Base-by-base conservation (phyloP, 208 protist genomes). In the Angomonas deanei region DNA sequence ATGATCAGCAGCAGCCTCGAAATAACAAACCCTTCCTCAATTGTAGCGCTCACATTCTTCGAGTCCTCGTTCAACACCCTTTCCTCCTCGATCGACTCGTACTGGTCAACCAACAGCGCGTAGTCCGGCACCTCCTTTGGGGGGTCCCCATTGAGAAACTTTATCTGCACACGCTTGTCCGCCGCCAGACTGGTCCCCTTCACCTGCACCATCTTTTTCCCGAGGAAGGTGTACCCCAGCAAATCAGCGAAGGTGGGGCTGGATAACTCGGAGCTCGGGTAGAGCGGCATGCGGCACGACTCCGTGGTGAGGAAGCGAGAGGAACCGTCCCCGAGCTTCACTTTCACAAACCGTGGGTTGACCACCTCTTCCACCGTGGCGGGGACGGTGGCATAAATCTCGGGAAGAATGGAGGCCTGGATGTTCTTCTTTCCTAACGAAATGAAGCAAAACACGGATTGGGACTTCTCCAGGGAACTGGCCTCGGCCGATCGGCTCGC, bases 11-110 rank as follows among this genome's bases (percentile, higher is more conserved):
- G 75, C 38, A 94, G 63, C 38, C 86, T 74, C 30, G 86, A 94
- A 17, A 96, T 86, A 36, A 92, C 84, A 64, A 93, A 93, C 33
- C 90, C 88, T 56, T 86, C 76, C 61, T 76, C 72, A 28, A 96
- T 61, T 17, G 82, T 85, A 10, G 82, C 68, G 27, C 80, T 71
- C 33, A 61, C 58, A 24, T 75, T 65, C 26, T 58, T 46, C 26
- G 71, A 61, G 26, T 74, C 66, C 32, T 74, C 66, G 53, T 74
- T 68, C 30, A 88, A 58, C 19, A 78, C 66, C 48, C 75, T 57
- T 65, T 95, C 85, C 56, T 88, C 73, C 0, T 76, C 74, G 56
- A 94, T 75, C 33, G 49, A 32, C 61, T 69, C 70, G 34, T 48
- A 61, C 32, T 72, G 63, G 47, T 82, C 84, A 19, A 82, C 64